These are phyloP conservation scores for Rhizopogon vulgaris DNA, from an alignment of 768 basidiomycete species.

Conservation along the genomic window DNA sequence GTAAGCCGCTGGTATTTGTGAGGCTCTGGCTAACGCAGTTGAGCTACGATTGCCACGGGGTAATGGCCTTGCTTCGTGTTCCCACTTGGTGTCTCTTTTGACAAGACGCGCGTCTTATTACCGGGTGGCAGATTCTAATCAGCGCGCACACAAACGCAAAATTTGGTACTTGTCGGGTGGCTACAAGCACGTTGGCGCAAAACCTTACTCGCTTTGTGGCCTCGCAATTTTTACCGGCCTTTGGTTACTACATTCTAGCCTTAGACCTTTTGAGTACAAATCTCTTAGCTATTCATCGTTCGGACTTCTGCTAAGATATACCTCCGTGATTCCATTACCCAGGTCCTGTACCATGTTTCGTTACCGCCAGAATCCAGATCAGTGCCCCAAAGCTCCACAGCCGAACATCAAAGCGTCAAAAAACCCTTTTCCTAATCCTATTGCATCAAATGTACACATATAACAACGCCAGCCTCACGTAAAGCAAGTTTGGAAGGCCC, in stretches of 20 bases:
- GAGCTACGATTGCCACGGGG: not conserved
- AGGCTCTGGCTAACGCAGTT: not conserved
- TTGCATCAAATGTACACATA: not conserved
- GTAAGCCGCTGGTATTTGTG: not conserved
- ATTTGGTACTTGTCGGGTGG: not conserved
- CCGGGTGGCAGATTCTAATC: not conserved
- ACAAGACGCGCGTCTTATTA: not conserved
- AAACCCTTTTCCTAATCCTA: not conserved
- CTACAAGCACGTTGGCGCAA: not conserved
- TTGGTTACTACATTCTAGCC: not conserved
- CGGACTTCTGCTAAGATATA: not conserved
- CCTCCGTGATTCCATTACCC: not conserved
- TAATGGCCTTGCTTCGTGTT: not conserved
- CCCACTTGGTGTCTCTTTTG: not conserved
- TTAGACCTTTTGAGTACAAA: not conserved
- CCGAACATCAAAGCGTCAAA: not conserved
- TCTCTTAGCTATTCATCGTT: not conserved
- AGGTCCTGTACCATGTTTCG: not conserved
- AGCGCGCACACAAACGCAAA: not conserved
- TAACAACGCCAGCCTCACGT: not conserved
- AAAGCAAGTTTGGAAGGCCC: not conserved
- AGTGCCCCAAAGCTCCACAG: not conserved
- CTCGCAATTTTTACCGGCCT: not conserved
- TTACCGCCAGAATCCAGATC: not conserved
- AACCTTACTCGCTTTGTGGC: not conserved